A percentile compares a stretch with the other conserved stretches of the same genome.
phyloP scores from a whole-genome alignment of 2,329 filamentous ascomycete genomes.

The Arthrobotrys sphaeroides region DNA sequence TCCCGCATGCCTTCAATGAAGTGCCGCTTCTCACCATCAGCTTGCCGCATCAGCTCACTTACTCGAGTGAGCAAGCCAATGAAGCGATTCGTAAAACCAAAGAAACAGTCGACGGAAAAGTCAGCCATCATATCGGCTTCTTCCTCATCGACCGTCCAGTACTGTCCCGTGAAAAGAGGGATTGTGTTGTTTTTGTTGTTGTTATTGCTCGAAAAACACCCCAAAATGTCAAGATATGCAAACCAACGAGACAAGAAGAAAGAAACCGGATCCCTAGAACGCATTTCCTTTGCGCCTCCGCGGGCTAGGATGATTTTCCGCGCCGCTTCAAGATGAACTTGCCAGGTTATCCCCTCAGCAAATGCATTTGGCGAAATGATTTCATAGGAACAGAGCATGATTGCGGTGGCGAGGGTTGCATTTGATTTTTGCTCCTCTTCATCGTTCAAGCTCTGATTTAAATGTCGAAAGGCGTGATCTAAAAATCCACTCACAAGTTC shows the following conservation, averaged over 20 bases:
- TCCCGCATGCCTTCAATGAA: constrained; percentile 33
- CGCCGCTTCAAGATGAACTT: constrained; percentile 78
- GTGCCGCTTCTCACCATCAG: constrained; percentile 69
- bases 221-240: constrained; percentile 82
- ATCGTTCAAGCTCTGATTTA: constrained; percentile 73
- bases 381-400: constrained; percentile 84
- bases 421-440: constrained; percentile 73
- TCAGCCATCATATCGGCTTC: constrained; percentile 63
- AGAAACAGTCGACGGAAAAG: constrained; percentile 79
- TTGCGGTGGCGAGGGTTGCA: constrained; percentile 78
- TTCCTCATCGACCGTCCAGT: constrained; percentile 67
- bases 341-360: constrained; percentile 81
- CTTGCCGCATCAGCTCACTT: constrained; percentile 74
- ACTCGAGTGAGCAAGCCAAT: constrained; percentile 76
- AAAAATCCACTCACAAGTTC: constrained; percentile 84
- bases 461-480: constrained; percentile 77
- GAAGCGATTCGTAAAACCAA: constrained; percentile 78
- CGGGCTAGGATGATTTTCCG: constrained; percentile 77
- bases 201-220: constrained; percentile 71
- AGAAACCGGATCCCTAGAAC: constrained; percentile 69
- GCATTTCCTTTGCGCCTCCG: constrained; percentile 68
- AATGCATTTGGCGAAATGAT: constrained; percentile 85
- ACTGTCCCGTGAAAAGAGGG: constrained; percentile 66
- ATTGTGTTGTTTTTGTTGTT: constrained; percentile 63
- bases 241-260: constrained; percentile 85